Evolutionary conservation across 331 rosid genomes (phyloP), one percentile per base, ranked within the genome.

Genomic region (Rosa hybrid): DNA sequence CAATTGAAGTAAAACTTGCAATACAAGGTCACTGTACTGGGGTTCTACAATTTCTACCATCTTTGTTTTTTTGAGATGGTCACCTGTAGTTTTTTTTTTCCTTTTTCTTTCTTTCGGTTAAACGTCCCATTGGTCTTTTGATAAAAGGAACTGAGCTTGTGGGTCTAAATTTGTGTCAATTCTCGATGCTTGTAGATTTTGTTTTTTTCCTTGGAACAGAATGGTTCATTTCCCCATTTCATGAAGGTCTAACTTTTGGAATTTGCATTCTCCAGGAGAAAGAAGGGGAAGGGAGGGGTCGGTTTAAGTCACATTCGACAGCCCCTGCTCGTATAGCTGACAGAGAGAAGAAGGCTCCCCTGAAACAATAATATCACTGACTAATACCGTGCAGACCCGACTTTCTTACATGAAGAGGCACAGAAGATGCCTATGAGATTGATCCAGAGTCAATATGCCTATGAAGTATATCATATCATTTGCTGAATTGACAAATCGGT

Each of bases 271-370:
- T 87, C 57, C 89, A 96, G 99, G 99, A 96, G 65, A 93, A 25
- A 72, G 98, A 96, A 9, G 99, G 83, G 82, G 99, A 86, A 86
- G 99, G 98, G 73, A 87, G 97, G 85, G 99, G 99, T 71, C 92
- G 99, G 63, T 96, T 96, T 83, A 96, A 96, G 81, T 96, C 99
- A 0, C 99, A 96, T 87, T 86, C 99, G 13, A 92, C 80, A 0
- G 98, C 91, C 16, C 98, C 99, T 65, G 97, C 99, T 82, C 86
- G 99, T 62, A 96, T 96, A 80, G 88, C 91, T 30, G 99, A 96
- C 90, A 88, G 99, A 91, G 97, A 90, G 90, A 96, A 96, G 90
- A 91, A 96, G 90, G 99, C 98, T 62, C 99, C 99, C 18, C 72
- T 96, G 80, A 96, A 92, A 86, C 88, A 91, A 71, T 93, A 82